Evolutionary conservation across 2,329 filamentous ascomycete species (phyloP).

Genomic region (Podosphaera xanthii): DNA sequence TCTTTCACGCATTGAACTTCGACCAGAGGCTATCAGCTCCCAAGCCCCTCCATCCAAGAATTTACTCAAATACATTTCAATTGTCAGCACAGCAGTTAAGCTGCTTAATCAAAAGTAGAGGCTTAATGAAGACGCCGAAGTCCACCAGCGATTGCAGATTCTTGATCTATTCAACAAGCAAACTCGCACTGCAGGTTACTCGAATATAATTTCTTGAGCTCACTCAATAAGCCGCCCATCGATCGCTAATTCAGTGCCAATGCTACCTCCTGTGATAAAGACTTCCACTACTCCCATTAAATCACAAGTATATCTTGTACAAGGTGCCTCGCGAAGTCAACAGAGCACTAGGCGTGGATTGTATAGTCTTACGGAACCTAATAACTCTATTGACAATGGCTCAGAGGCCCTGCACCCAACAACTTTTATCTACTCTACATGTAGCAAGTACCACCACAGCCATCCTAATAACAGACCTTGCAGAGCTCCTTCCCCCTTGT

Average conservation of each 20-base stretch:
- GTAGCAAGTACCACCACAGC: neutral
- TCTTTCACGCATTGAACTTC: no score
- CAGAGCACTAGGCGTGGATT: neutral
- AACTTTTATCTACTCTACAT: neutral
- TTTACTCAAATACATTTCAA: no score
- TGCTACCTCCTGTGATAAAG: neutral
- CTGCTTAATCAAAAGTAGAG: neutral
- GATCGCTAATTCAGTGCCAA: neutral
- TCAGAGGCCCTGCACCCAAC: neutral
- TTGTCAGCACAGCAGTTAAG: no score
- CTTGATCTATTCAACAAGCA: neutral
- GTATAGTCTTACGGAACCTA: neutral
- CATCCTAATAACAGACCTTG: neutral
- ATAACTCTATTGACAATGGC: neutral
- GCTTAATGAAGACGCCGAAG: neutral
- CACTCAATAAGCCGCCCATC: neutral
- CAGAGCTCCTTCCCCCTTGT: neutral
- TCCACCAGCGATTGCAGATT: neutral
- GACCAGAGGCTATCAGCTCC: no score
- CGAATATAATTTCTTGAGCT: neutral
- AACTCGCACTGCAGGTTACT: neutral
- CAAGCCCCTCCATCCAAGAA: no score
- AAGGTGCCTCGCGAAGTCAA: neutral
- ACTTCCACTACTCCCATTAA: neutral
- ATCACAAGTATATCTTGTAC: neutral